Percentiles rank a stretch among this genome's conserved stretches.
Conservation (phyloP, 768 basidiomycete genomes). For the Lactarius hatsudake region DNA sequence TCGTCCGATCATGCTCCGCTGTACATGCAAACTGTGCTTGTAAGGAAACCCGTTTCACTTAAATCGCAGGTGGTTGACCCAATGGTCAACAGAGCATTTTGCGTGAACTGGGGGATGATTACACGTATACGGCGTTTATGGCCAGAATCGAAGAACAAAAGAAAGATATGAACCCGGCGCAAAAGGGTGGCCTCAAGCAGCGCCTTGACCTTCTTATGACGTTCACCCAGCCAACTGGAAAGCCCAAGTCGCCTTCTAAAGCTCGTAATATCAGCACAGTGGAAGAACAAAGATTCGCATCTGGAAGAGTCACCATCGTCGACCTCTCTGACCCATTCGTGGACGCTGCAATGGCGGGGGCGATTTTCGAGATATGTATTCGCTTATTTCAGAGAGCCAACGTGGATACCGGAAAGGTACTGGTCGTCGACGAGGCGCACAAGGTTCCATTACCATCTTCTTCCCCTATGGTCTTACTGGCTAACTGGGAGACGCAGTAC, state of each 20-base stretch:
- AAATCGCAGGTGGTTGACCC: not conserved
- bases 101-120: constrained; percentile 60
- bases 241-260: not conserved
- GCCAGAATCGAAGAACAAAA: constrained; percentile 45
- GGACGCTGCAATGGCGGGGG: constrained; percentile 63
- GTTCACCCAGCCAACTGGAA: constrained; percentile 45
- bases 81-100: constrained; percentile 49
- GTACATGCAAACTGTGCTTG: constrained; percentile 67
- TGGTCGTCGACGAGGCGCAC: constrained; percentile 74
- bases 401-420: constrained; percentile 60
- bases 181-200: constrained; percentile 57
- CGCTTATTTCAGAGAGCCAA: constrained; percentile 62
- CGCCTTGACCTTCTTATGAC: constrained; percentile 58
- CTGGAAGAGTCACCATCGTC: constrained; percentile 62
- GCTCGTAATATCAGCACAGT: constrained; percentile 5
- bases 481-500: constrained; percentile 46
- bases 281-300: constrained; percentile 42
- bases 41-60: constrained; percentile 39
- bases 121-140: constrained; percentile 51
- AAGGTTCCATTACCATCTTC: constrained; percentile 44
- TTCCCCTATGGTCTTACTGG: not conserved
- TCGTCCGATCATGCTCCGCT: constrained; percentile 60
- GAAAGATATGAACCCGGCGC: constrained; percentile 53
- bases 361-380: constrained; percentile 65
- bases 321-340: constrained; percentile 75